A percentile compares a stretch with the other conserved stretches of the same genome.
These are phyloP conservation scores for Urochloa ruziziensis DNA, from an alignment of 176 grass and related monocot genomes.

Conservation along the genomic window DNA sequence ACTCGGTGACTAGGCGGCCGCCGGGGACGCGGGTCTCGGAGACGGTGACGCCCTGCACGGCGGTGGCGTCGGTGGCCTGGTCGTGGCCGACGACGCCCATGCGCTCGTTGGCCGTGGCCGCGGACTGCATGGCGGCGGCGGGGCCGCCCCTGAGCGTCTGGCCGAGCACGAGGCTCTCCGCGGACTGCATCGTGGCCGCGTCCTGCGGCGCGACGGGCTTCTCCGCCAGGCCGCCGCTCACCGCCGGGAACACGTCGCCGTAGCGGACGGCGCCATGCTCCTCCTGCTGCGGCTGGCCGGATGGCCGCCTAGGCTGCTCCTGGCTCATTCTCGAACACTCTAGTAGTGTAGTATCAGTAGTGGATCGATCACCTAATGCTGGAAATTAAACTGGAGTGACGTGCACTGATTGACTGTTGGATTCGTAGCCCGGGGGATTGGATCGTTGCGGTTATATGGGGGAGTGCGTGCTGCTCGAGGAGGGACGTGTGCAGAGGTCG, in stretches of 20 bases:
- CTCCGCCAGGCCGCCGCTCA: slow-evolving; percentile 40
- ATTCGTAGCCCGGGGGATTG: neutral
- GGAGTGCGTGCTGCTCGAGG: neutral
- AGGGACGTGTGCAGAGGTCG: neutral
- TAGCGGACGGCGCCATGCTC: slow-evolving; percentile 32
- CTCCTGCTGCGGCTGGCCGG: neutral
- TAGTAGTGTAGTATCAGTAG: neutral
- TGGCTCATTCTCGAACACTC: slow-evolving; percentile 51
- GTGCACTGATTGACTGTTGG: neutral
- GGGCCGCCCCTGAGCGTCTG: slow-evolving; percentile 48
- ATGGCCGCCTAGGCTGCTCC: slow-evolving; percentile 49
- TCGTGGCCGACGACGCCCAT: slow-evolving; percentile 51
- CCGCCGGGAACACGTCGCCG: slow-evolving; percentile 61
- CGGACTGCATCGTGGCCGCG: slow-evolving; percentile 72
- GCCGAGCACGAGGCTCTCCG: slow-evolving; percentile 49
- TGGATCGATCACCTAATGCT: neutral
- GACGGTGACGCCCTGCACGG: slow-evolving; percentile 47
- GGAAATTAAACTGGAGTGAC: neutral
- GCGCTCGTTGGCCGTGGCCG: slow-evolving; percentile 55
- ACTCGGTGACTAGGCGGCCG: slow-evolving; percentile 63
- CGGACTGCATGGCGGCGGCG: slow-evolving; percentile 63
- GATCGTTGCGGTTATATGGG: neutral
- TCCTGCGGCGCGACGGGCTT: slow-evolving; percentile 59
- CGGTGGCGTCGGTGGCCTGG: slow-evolving; percentile 42
- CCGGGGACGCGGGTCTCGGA: slow-evolving; percentile 51